phyloP scores from a whole-genome alignment of 257 asterid genomes.

The Handroanthus guayacan region DNA sequence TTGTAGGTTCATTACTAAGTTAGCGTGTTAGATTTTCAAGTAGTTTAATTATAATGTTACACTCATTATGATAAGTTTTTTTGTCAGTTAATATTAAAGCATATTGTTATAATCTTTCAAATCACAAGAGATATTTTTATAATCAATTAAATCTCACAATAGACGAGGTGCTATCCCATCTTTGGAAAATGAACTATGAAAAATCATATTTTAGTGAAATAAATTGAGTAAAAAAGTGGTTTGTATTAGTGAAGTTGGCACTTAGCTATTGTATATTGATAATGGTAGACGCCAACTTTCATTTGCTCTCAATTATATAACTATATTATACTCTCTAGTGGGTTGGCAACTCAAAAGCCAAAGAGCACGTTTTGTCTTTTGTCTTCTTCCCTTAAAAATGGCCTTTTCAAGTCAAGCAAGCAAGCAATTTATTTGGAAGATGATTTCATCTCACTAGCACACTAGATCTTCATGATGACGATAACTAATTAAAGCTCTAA shows the following conservation, averaged over 20 bases:
- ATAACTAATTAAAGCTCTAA: neutral
- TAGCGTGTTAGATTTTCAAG: too few relatives aligned
- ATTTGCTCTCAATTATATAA: constrained; percentile 13
- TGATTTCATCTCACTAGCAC: constrained; percentile 40
- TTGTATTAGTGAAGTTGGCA: constrained; percentile 15
- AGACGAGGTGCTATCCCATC: too few relatives aligned
- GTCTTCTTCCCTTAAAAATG: constrained; percentile 35
- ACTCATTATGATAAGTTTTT: too few relatives aligned
- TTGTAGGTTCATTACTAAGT: too few relatives aligned
- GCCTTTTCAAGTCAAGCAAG: constrained; percentile 30
- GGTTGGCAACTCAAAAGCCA: constrained; percentile 33
- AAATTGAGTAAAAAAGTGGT: neutral
- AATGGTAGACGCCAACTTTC: constrained; percentile 4
- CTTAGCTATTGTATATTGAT: neutral
- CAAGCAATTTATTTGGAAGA: constrained; percentile 30
- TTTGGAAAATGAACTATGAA: too few relatives aligned
- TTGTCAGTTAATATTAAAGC: too few relatives aligned
- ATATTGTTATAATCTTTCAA: too few relatives aligned
- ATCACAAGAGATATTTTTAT: too few relatives aligned
- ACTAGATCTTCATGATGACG: constrained; percentile 31
- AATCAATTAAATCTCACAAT: too few relatives aligned
- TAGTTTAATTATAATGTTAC: too few relatives aligned
- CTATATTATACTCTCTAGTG: constrained; percentile 18
- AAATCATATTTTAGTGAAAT: neutral
- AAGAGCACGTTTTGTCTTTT: constrained; percentile 32